Percentiles rank a stretch among this genome's conserved stretches.
Evolutionary conservation across 768 basidiomycete species (phyloP).

Genomic region (Russula dissimulans): DNA sequence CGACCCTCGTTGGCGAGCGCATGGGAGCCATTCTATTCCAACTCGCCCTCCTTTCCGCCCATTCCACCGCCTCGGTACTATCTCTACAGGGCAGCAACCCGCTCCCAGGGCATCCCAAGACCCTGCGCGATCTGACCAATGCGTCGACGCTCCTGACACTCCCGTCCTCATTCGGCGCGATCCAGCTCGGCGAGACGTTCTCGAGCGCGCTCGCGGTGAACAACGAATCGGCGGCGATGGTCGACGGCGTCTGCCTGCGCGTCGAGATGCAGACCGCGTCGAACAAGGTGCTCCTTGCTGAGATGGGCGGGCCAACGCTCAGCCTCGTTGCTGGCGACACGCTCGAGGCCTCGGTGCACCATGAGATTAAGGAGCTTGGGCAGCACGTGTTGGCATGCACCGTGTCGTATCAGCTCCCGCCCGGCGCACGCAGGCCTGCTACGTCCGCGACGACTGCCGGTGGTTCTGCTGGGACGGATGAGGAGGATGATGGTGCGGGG

Average conservation of each 20-base stretch:
- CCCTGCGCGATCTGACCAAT: constrained; percentile 72
- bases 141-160: constrained; percentile 72
- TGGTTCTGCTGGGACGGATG: neutral
- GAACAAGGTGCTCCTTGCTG: constrained; percentile 52
- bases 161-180: constrained; percentile 75
- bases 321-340: constrained; percentile 47
- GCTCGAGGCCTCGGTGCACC: constrained; percentile 59
- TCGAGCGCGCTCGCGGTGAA: constrained; percentile 74
- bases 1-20: constrained; percentile 63
- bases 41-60: constrained; percentile 73
- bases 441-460: constrained; percentile 37
- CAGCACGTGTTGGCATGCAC: constrained; percentile 84
- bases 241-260: constrained; percentile 55
- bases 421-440: constrained; percentile 43
- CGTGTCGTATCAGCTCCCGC: constrained; percentile 71
- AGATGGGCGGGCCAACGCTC: constrained; percentile 48
- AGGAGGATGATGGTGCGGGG: constrained; percentile 39
- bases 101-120: constrained; percentile 70
- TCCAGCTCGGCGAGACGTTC: constrained; percentile 87
- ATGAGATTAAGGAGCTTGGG: constrained; percentile 92
- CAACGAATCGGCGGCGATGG: constrained; percentile 57
- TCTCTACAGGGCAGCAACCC: constrained; percentile 69
- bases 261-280: constrained; percentile 83
- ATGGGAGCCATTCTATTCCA: constrained; percentile 86
- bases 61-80: constrained; percentile 66